Base-by-base conservation (phyloP, 108 stramenopile species). In the Cylindrotheca closterium region DNA sequence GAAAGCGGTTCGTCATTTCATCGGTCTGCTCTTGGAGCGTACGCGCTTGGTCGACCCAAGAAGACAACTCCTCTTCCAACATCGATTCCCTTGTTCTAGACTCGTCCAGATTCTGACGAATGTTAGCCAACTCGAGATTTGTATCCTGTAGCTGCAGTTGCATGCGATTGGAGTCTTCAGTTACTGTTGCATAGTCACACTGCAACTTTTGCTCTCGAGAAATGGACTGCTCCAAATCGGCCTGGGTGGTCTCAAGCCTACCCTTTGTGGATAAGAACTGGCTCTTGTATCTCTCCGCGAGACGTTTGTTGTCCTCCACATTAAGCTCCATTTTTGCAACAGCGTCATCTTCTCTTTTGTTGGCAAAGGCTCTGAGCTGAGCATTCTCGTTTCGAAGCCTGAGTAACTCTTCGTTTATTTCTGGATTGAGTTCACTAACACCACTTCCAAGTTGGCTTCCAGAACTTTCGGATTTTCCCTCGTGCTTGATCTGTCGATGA, bases 371-470 rank as follows among this genome's bases (percentile, higher is more conserved):
- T 26, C 79, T 74, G 22, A 91, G 68, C 26, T 78, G 84, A 24
- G 58, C 59, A 60, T 91, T 89, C 59, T 94, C 92, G 49, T 83
- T 89, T 28, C 92, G 79, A 28, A 94, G 62, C 21, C 79, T 74
- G 30, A 77, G 61, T 3, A 94, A 48, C 65, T 94, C 92, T 26
- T 71, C 71, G 63, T 78, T 84, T 24, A 94, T 28, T 60, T 85
- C 81, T 0, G 92, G 89, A 74, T 94, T 94, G 18, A 94, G 63
- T 53, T 94, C 92, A 42, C 85, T 87, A 51, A 92, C 75, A 30
- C 89, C 92, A 42, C 82, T 86, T n/a, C 88, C 92, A 42, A 92
- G 62, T n/a, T n/a, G n/a, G 0, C 71, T 80, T 23, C 28, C 34
- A 1, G 55, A 12, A 27, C 1, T 27, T 0, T 70, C 68, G 26